Percentiles rank a stretch among this genome's conserved stretches.
These are phyloP conservation scores for Triticum dicoccoides DNA, from an alignment of 176 grass and related monocot species.

Conservation along the genomic window DNA sequence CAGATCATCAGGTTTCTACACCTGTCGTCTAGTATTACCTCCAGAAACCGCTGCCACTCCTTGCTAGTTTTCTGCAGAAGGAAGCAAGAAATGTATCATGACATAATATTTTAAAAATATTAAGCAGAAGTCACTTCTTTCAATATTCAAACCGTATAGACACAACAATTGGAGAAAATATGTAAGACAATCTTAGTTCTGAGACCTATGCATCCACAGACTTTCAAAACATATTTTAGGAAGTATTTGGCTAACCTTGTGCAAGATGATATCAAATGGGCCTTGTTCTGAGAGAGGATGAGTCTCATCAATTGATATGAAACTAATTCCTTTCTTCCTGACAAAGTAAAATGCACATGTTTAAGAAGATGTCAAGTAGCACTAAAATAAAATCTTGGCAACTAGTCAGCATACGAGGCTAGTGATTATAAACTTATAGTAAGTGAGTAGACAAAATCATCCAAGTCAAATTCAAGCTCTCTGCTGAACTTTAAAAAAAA, in stretches of 20 bases:
- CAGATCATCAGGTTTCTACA: conserved; percentile 2
- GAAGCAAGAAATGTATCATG: conserved; percentile 2
- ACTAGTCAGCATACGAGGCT: background rate
- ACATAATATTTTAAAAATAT: background rate
- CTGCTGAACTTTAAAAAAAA: background rate
- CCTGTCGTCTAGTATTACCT: conserved; percentile 48
- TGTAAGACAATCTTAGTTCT: background rate
- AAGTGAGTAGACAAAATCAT: background rate
- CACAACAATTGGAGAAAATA: background rate
- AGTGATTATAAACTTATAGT: background rate
- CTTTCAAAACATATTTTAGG: background rate
- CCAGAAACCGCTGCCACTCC: conserved; percentile 83
- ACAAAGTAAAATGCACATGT: background rate
- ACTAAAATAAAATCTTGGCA: conserved; percentile 7
- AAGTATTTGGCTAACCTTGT: conserved; percentile 60
- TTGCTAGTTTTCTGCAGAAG: conserved; percentile 59
- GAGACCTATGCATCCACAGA: background rate
- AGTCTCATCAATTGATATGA: conserved; percentile 68
- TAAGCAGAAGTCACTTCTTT: conserved; percentile 9
- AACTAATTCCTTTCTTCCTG: conserved; percentile 93
- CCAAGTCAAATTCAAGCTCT: background rate
- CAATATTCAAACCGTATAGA: background rate
- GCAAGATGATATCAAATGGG: conserved; percentile 92
- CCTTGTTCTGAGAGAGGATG: conserved; percentile 76
- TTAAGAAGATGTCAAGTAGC: background rate